Conservation (phyloP, 768 basidiomycete species). For the Mycena kentingensis region DNA sequence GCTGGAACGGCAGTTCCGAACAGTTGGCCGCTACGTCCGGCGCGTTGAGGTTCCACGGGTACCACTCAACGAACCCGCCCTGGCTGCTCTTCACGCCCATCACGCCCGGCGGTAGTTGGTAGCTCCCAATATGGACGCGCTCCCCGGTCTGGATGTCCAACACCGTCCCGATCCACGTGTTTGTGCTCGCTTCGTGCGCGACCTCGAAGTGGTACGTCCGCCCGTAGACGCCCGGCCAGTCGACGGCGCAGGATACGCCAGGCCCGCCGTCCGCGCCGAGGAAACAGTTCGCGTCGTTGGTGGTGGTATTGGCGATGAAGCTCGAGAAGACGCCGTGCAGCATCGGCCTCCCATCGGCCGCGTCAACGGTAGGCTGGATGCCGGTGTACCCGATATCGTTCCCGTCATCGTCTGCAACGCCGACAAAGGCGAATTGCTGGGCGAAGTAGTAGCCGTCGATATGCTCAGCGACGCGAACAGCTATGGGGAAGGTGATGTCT, state of each 20-base stretch:
- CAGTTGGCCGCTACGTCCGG: background rate
- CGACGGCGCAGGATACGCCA: slow-evolving; percentile 12
- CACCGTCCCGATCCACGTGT: slow-evolving; percentile 8
- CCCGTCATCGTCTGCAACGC: too few relatives aligned
- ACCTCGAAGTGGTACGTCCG: slow-evolving; percentile 7
- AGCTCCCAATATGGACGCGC: slow-evolving; percentile 9
- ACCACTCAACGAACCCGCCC: slow-evolving; percentile 18
- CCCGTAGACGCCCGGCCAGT: slow-evolving; percentile 9
- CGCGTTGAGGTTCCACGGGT: slow-evolving; percentile 7
- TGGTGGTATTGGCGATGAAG: slow-evolving; percentile 8
- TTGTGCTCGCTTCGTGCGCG: background rate
- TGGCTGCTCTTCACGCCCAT: slow-evolving; percentile 6
- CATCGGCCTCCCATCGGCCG: background rate
- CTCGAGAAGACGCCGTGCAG: slow-evolving; percentile 9
- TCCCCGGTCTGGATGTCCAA: slow-evolving; percentile 6
- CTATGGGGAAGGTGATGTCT: slow-evolving; percentile 15
- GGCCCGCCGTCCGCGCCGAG: slow-evolving; percentile 3
- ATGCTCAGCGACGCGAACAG: slow-evolving; percentile 6
- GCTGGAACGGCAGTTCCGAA: slow-evolving; percentile 3
- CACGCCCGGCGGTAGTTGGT: background rate
- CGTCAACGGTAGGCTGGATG: slow-evolving; percentile 6
- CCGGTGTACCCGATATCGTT: slow-evolving; percentile 13
- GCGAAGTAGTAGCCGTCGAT: slow-evolving; percentile 14
- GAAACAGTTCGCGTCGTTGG: slow-evolving; percentile 5
- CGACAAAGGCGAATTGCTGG: slow-evolving; percentile 7